Conservation (phyloP, 306 rosid genomes). For the Lotus japonicus region DNA sequence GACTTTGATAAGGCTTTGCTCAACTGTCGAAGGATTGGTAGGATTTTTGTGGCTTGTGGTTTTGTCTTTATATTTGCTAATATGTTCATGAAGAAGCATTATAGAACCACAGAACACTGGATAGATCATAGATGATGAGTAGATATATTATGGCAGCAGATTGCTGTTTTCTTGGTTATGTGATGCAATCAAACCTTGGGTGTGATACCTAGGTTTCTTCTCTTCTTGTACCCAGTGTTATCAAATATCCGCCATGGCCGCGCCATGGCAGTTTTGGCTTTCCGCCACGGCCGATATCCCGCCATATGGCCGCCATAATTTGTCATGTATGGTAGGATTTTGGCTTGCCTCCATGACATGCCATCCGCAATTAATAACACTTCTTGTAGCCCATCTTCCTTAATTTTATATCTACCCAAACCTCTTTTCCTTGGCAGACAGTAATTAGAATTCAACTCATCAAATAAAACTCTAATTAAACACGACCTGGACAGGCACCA, state of each 20-base stretch:
- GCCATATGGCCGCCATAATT: too few species aligned
- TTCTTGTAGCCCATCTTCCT: neutral
- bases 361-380: too few species aligned
- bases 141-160: neutral
- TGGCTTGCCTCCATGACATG: too few species aligned
- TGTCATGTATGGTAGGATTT: too few species aligned
- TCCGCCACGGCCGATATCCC: too few species aligned
- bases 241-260: too few species aligned
- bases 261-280: too few species aligned
- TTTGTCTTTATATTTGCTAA: neutral
- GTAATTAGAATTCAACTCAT: neutral
- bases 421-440: neutral
- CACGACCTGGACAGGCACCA: neutral
- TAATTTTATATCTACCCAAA: neutral
- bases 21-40: neutral
- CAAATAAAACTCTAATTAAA: neutral
- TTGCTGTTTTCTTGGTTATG: neutral
- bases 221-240: neutral
- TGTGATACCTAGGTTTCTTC: neutral
- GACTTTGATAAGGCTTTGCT: neutral
- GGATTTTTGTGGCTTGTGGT: neutral
- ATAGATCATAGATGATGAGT: neutral
- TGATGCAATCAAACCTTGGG: neutral
- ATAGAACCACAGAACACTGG: neutral
- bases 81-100: neutral